phyloP scores from a whole-genome alignment of 1,139 yeast species.

The Debaryomyces robertsiae region DNA sequence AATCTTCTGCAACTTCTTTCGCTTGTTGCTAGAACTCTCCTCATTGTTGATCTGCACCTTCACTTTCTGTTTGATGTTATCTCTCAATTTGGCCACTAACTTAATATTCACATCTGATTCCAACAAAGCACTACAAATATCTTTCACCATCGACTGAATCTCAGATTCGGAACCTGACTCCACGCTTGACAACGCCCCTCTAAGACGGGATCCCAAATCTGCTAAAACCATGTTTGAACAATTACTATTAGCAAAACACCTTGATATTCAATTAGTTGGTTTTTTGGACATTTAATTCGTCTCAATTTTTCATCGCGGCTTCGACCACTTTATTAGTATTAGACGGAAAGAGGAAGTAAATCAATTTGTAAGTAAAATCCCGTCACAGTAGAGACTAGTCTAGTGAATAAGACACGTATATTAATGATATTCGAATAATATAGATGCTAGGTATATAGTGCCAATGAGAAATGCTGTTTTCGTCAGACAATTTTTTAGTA shows the following conservation, averaged over 20 bases:
- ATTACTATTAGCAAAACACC: not conserved
- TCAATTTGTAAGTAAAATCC: too few species aligned
- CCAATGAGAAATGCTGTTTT: too few species aligned
- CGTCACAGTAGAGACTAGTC: too few species aligned
- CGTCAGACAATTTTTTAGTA: too few species aligned
- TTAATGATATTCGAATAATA: too few species aligned
- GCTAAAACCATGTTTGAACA: constrained; percentile 78
- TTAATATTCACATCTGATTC: constrained; percentile 92
- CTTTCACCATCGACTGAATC: constrained; percentile 67
- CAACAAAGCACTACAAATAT: constrained; percentile 83
- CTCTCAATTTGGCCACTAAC: constrained; percentile 76
- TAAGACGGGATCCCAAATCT: constrained; percentile 87
- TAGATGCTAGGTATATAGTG: too few species aligned
- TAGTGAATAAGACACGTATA: too few species aligned
- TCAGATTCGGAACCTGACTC: constrained; percentile 41
- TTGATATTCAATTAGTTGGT: not conserved
- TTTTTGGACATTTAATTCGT: constrained; percentile 5
- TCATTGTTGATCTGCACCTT: constrained; percentile 49
- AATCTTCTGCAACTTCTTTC: constrained; percentile 83
- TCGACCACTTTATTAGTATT: constrained; percentile 2
- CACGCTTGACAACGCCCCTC: constrained; percentile 68
- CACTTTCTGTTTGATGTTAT: constrained; percentile 63
- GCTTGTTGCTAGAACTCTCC: constrained; percentile 63
- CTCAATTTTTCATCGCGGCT: constrained; percentile 9
- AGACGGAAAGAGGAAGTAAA: not conserved